Conservation (phyloP, 345 rosid genomes). For the Sisymbrium altissimum region DNA sequence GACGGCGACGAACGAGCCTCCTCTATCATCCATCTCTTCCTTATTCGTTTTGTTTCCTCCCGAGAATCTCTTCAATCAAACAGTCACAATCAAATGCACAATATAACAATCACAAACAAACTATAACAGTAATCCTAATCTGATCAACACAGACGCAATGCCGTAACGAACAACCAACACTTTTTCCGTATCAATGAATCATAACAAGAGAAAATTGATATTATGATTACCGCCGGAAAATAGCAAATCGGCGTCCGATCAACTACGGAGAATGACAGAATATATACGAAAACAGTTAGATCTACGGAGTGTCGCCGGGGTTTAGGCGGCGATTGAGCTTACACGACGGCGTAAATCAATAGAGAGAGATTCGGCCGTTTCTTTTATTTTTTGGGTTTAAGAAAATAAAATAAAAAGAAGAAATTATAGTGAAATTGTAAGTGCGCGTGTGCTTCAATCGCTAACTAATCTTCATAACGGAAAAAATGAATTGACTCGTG, state of each 20-base stretch:
- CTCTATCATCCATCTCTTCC: conserved; percentile 83
- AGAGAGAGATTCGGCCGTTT: conserved; percentile 32
- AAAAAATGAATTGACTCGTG: not conserved
- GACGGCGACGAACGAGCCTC: conserved; percentile 97
- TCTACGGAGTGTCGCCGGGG: conserved; percentile 13
- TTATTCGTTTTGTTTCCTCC: not conserved
- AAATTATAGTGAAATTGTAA: not conserved
- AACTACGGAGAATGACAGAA: not conserved
- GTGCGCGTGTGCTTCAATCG: conserved; percentile 30
- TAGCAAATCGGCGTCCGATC: conserved; percentile 5
- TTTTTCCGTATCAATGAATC: not conserved
- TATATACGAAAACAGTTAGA: not conserved
- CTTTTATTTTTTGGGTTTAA: conserved; percentile 7
- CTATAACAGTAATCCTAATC: conserved; percentile 14
- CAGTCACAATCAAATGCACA: conserved; percentile 12
- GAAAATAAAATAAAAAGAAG: not conserved
- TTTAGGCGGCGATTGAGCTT: conserved; percentile 19
- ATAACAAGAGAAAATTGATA: not conserved
- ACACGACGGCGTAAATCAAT: not conserved
- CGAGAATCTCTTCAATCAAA: not conserved
- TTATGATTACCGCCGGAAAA: conserved; percentile 5
- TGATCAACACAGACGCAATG: conserved; percentile 17
- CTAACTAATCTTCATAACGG: conserved; percentile 13
- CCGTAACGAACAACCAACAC: not conserved
- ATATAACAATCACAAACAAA: not conserved